These are phyloP conservation scores for Hypocreales sp. DNA, from an alignment of 2,329 filamentous ascomycete genomes.

Conservation along the genomic window DNA sequence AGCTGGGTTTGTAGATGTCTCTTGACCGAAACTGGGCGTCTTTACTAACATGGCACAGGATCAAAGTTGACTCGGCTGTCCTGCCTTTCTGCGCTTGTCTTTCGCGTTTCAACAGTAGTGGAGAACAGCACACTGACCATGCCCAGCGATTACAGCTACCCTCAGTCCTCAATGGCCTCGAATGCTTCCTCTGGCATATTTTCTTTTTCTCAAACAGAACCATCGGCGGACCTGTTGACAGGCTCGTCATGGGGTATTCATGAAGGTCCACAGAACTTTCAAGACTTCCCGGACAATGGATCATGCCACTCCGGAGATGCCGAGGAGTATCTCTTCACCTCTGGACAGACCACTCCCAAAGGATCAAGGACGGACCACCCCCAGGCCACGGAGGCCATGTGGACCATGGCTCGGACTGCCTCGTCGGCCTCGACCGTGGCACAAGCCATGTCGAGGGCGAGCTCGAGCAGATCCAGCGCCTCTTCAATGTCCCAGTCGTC, in stretches of 20 bases:
- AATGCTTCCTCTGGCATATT: slow-evolving; percentile 34
- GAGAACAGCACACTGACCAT: slow-evolving; percentile 42
- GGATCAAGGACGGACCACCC: slow-evolving; percentile 27
- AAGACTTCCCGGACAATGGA: slow-evolving; percentile 34
- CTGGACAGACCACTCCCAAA: slow-evolving; percentile 38
- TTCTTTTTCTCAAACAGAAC: slow-evolving; percentile 45
- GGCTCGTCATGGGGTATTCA: slow-evolving; percentile 40
- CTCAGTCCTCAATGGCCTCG: slow-evolving; percentile 33
- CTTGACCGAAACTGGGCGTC: slow-evolving; percentile 3
- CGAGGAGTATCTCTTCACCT: slow-evolving; percentile 39
- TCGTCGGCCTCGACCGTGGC: slow-evolving; percentile 15
- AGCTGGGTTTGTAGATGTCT: slow-evolving; percentile 13
- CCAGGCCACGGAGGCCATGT: slow-evolving; percentile 32
- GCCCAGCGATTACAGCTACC: slow-evolving; percentile 40
- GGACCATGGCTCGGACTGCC: slow-evolving; percentile 24
- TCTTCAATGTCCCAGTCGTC: slow-evolving; percentile 34
- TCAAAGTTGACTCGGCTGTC: slow-evolving; percentile 51
- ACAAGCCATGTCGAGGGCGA: slow-evolving; percentile 23
- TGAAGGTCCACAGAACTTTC: slow-evolving; percentile 46
- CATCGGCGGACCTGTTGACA: slow-evolving; percentile 36
- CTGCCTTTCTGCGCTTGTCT: no score
- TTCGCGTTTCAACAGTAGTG: slow-evolving; percentile 17
- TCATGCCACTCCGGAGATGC: slow-evolving; percentile 33
- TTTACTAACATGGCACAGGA: no score
- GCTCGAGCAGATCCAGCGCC: slow-evolving; percentile 21